Conservation (phyloP, 2,329 filamentous ascomycete genomes). For the Aspergillus uvarum region DNA sequence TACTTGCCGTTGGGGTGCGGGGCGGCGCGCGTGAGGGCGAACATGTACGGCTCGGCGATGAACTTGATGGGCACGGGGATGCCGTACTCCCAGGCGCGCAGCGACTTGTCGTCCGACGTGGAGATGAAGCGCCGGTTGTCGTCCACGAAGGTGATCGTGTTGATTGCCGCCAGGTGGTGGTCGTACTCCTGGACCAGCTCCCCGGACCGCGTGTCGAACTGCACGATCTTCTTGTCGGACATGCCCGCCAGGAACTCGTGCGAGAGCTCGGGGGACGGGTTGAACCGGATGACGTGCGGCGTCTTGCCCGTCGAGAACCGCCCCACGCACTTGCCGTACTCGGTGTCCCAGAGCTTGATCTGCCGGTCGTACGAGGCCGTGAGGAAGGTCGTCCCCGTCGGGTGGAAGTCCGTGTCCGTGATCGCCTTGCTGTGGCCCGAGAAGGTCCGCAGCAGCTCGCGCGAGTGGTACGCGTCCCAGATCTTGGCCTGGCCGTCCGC, state of each 20-base stretch:
- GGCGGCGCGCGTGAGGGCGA: slow-evolving; percentile 82
- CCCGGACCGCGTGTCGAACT: slow-evolving; percentile 83
- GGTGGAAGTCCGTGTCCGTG: slow-evolving; percentile 86
- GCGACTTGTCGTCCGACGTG: slow-evolving; percentile 93
- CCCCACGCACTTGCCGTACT: slow-evolving; percentile 82
- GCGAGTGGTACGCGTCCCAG: slow-evolving; percentile 89
- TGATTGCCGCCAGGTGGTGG: slow-evolving; percentile 95
- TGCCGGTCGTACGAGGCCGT: slow-evolving; percentile 90
- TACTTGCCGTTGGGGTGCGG: slow-evolving; percentile 89
- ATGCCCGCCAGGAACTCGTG: slow-evolving; percentile 95
- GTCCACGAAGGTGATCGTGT: slow-evolving; percentile 96
- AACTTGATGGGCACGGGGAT: slow-evolving; percentile 99
- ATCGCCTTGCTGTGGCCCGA: slow-evolving; percentile 86
- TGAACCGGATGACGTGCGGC: slow-evolving; percentile 91
- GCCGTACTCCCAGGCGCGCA: slow-evolving; percentile 97
- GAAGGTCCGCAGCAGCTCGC: slow-evolving; percentile 86
- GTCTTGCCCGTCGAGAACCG: slow-evolving; percentile 94
- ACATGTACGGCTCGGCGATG: slow-evolving; percentile 97
- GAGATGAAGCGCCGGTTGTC: slow-evolving; percentile 94
- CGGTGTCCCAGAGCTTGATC: slow-evolving; percentile 98
- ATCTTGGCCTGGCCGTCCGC: slow-evolving; percentile 90
- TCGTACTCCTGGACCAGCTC: slow-evolving; percentile 96
- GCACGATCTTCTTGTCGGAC: slow-evolving; percentile 98
- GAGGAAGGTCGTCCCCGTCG: slow-evolving; percentile 78
- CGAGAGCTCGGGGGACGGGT: slow-evolving; percentile 71